phyloP scores from a whole-genome alignment of 805 yeast genomes.

The Blastobotrys terrestris region DNA sequence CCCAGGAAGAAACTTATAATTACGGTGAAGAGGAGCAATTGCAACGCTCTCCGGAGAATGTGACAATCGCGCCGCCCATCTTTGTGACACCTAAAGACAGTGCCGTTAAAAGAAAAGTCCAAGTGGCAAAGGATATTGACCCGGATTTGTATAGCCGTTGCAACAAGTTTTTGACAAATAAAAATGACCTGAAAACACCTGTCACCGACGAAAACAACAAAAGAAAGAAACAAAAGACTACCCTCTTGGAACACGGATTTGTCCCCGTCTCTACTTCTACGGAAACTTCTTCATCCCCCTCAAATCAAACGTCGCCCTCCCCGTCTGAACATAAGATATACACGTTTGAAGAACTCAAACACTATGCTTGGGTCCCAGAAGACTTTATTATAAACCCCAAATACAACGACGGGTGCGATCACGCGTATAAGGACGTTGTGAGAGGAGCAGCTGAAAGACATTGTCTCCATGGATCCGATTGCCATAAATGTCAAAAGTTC shows the following conservation, averaged over 20 bases:
- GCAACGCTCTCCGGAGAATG: neutral
- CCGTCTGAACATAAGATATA: neutral
- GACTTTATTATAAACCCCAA: conserved; percentile 36
- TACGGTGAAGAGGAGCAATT: neutral
- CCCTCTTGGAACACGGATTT: no score
- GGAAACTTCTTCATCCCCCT: no score
- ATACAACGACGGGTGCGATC: conserved; percentile 23
- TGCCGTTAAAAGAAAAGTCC: neutral
- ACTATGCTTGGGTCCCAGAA: conserved; percentile 31
- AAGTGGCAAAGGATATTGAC: no score
- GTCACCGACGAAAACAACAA: no score
- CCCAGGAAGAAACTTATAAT: neutral
- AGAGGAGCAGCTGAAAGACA: conserved; percentile 32
- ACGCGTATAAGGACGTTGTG: conserved; percentile 33
- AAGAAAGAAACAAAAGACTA: no score
- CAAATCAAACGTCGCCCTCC: no score
- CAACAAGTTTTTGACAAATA: no score
- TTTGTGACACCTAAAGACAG: neutral
- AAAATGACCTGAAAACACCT: no score
- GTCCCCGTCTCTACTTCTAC: no score
- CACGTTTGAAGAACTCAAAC: neutral
- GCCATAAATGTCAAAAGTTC: conserved; percentile 18
- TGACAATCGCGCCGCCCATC: neutral
- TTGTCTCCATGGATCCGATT: conserved; percentile 27
- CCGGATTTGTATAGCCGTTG: no score